These are phyloP conservation scores for Lactifluus echinatus DNA, from an alignment of 768 basidiomycete genomes.

Conservation along the genomic window DNA sequence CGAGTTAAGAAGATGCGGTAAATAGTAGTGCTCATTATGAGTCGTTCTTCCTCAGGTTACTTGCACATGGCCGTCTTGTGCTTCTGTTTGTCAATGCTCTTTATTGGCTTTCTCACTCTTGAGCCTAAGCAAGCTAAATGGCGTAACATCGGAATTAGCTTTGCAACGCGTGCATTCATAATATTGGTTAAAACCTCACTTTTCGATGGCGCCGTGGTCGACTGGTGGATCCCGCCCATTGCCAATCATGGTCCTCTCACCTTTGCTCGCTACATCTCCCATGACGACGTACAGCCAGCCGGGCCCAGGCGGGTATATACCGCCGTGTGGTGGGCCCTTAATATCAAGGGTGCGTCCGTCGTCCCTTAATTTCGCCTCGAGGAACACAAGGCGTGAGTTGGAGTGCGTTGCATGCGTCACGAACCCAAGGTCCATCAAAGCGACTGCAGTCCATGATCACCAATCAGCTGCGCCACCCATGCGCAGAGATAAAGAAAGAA, in stretches of 20 bases:
- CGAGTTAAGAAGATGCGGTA: background rate
- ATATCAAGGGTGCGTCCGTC: constrained; percentile 44
- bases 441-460: constrained; percentile 35
- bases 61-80: constrained; percentile 18
- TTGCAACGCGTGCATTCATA: background rate
- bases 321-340: constrained; percentile 53
- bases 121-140: constrained; percentile 38
- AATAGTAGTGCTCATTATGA: background rate
- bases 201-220: constrained; percentile 44
- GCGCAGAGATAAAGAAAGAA: too few relatives aligned
- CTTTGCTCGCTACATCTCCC: constrained; percentile 57
- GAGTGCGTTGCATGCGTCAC: constrained; percentile 72
- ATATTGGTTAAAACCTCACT: constrained; percentile 35
- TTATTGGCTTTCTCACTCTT: constrained; percentile 22
- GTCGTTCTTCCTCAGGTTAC: background rate
- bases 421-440: constrained; percentile 74
- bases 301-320: constrained; percentile 73
- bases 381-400: constrained; percentile 67
- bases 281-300: constrained; percentile 66
- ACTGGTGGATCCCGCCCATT: constrained; percentile 52
- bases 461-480: background rate
- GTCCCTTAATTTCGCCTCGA: constrained; percentile 38
- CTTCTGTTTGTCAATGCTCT: too few relatives aligned
- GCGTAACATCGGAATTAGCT: background rate
- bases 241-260: constrained; percentile 59